phyloP scores from a whole-genome alignment of 495 filamentous ascomycete species.

The Xylaria sp. region DNA sequence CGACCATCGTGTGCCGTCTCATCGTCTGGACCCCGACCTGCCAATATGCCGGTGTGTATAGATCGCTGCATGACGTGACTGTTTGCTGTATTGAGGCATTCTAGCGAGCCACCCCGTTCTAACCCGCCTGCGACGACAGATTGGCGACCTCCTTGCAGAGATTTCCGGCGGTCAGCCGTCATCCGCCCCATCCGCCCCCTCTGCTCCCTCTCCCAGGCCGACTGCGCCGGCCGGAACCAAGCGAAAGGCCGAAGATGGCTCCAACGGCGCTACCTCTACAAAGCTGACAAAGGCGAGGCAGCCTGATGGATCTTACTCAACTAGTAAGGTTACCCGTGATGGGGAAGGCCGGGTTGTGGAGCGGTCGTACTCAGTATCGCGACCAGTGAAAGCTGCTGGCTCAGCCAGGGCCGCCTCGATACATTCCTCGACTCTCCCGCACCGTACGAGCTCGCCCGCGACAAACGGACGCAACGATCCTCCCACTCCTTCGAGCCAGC shows the following conservation, averaged over 20 bases:
- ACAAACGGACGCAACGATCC: constrained; percentile 38
- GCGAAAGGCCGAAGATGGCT: constrained; percentile 60
- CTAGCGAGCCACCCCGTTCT: constrained; percentile 24
- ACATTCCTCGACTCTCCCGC: constrained; percentile 37
- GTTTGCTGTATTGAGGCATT: neutral
- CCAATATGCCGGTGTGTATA: constrained; percentile 36
- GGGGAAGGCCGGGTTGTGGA: constrained; percentile 36
- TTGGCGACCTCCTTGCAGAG: constrained; percentile 61
- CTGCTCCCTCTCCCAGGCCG: constrained; percentile 26
- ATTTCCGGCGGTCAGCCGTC: constrained; percentile 57
- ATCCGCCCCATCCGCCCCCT: constrained; percentile 44
- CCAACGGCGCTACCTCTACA: constrained; percentile 36
- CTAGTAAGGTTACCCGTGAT: constrained; percentile 39
- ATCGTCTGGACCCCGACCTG: constrained; percentile 25
- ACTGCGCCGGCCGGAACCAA: constrained; percentile 45
- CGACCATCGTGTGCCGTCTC: constrained; percentile 22
- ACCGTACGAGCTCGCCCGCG: constrained; percentile 37
- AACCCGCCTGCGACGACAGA: constrained; percentile 44
- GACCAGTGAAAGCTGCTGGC: constrained; percentile 30
- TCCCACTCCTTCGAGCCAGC: constrained; percentile 33
- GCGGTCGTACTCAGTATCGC: constrained; percentile 29
- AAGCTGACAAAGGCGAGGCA: constrained; percentile 38
- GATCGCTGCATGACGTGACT: neutral
- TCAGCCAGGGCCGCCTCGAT: constrained; percentile 16
- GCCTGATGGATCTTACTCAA: constrained; percentile 37